Base-by-base conservation (phyloP, 2,329 filamentous ascomycete genomes). In the Beauveria pseudobassiana region DNA sequence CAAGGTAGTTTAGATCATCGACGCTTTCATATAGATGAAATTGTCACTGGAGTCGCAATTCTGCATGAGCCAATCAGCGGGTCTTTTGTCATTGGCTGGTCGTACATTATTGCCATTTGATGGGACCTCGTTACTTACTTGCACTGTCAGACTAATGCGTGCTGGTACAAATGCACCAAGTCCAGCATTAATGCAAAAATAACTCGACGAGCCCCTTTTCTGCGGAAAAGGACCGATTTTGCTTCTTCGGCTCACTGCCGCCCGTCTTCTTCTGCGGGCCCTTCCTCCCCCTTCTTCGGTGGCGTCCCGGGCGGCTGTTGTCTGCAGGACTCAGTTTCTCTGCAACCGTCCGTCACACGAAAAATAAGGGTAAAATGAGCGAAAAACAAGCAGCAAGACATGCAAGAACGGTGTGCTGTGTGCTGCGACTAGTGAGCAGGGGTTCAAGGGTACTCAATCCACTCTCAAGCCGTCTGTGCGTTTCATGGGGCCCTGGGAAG, bases 221-320 rank as follows among this genome's bases (percentile, higher is more conserved):
- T 3, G 38, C 7, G 50, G 6, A 43, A 20, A 20, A 45, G 45
- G 18, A 55, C 40, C 8, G 10, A 58, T n/a, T 38, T 50, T 58
- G 55, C 55, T 58, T 58, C 55, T 58, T 20, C 55, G 55, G 55
- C 22, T 42, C 55, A 30, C 14, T 58, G 8, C 53, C 53, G 53
- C 43, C 49, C n/a, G 28, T 18, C 6, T 24, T 57, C 26, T 18
- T 40, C 45, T 58, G 28, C 55, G 48, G 49, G 45, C 20, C 28
- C 43, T 28, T 5, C 43, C 22, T 20, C 14, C 54, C 45, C 55
- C 40, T 50, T 51, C 57, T 34, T 30, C 48, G 57, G 48, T 52
- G 57, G 38, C 57, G 24, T 2, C 18, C 20, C 20, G 20, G 55
- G 40, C 43, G 55, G 55, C 55, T 49, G 28, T 38, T n/a, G 22